Evolutionary conservation across 163 green algal genomes (phyloP).

Genomic region (Trebouxiophyceae sp.): DNA sequence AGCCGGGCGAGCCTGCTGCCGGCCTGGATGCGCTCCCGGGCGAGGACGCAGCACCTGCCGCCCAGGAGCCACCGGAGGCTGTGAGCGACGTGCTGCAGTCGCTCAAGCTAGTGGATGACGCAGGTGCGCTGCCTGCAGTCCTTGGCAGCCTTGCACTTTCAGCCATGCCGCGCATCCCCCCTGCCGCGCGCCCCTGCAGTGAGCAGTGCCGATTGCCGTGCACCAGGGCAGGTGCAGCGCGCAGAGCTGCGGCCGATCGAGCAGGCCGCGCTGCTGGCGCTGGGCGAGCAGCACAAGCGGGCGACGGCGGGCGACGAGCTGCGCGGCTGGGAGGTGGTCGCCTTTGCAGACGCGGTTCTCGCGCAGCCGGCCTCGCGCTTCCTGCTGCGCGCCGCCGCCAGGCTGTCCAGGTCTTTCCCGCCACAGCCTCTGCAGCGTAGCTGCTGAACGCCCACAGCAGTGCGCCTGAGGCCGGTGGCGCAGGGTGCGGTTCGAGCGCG

Average conservation of each 20-base stretch:
- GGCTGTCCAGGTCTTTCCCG: conserved; percentile 26
- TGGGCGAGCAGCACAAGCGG: conserved; percentile 30
- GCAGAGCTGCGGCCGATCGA: conserved; percentile 14
- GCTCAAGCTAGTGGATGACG: conserved; percentile 27
- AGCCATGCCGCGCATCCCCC: background rate
- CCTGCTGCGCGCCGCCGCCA: conserved; percentile 36
- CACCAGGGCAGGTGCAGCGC: background rate
- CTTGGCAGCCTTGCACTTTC: no score
- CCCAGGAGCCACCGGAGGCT: conserved; percentile 1
- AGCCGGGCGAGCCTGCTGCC: background rate
- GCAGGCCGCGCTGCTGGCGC: conserved; percentile 64
- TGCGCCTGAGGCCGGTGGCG: background rate
- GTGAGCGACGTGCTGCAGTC: conserved; percentile 54
- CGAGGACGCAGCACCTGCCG: conserved; percentile 6
- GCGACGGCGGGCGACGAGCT: conserved; percentile 51
- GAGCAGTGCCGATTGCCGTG: background rate
- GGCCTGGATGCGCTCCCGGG: background rate
- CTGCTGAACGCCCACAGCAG: background rate
- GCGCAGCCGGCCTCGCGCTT: conserved; percentile 37
- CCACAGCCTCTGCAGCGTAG: background rate
- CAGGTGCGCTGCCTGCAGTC: background rate
- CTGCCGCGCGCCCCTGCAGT: background rate
- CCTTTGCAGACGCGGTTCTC: conserved; percentile 69
- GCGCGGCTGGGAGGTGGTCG: conserved; percentile 66
- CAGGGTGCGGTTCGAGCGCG: conserved; percentile 51